A percentile compares a stretch with the other conserved stretches of the same genome.
These are phyloP conservation scores for Hemileia vastatrix DNA, from an alignment of 1,284 basidiomycete species.

Conservation along the genomic window DNA sequence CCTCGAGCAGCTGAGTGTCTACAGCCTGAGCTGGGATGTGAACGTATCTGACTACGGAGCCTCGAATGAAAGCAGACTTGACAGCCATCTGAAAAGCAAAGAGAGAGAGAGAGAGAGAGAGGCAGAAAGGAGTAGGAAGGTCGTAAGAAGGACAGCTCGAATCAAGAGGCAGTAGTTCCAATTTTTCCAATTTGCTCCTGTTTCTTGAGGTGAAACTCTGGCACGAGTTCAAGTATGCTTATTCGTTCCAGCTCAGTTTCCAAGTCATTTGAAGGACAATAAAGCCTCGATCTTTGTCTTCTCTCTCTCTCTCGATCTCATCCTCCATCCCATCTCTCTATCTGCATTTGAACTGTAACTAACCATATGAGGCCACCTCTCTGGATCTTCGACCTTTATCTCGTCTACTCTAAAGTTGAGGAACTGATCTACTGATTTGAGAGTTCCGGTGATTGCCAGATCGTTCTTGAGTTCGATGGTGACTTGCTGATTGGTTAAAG, in stretches of 20 bases:
- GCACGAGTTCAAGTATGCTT: too few species aligned
- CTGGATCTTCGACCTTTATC: conserved; percentile 37
- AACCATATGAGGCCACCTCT: conserved; percentile 41
- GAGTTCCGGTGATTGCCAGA: conserved; percentile 40
- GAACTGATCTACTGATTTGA: conserved; percentile 44
- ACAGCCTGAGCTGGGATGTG: conserved; percentile 42
- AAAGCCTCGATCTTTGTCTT: too few species aligned
- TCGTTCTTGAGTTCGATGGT: conserved; percentile 45
- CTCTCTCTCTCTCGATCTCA: too few species aligned
- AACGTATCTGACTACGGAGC: conserved; percentile 43
- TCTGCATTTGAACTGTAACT: conserved; percentile 18
- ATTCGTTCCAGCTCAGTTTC: too few species aligned
- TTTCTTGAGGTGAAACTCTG: too few species aligned
- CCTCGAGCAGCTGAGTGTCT: conserved; percentile 42
- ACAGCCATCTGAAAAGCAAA: conserved; percentile 41
- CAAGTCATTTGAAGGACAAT: too few species aligned
- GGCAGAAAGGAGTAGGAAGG: too few species aligned
- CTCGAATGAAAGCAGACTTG: conserved; percentile 43
- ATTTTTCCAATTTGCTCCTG: not conserved
- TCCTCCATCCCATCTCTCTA: not conserved
- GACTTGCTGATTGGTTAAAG: conserved; percentile 41
- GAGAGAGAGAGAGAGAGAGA: too few species aligned
- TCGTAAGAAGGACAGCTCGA: not conserved
- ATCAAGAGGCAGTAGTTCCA: too few species aligned
- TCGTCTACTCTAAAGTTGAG: conserved; percentile 44